Conservation (phyloP, 2,329 filamentous ascomycete species). For the Orbilia ellipsospora region DNA sequence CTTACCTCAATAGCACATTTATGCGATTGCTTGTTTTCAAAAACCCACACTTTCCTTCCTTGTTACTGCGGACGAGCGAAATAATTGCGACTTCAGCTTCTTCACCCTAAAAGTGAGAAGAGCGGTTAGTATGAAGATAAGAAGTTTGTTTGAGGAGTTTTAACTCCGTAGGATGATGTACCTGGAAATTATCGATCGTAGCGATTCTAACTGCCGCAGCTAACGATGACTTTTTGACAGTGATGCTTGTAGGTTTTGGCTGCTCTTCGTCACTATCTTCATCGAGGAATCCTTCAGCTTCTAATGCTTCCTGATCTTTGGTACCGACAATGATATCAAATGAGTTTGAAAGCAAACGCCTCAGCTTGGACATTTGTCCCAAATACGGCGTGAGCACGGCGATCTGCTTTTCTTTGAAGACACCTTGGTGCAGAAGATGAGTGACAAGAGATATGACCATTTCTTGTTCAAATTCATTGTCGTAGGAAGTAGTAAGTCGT, state of each 20-base stretch:
- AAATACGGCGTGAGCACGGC: constrained; percentile 63
- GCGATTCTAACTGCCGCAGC: constrained; percentile 58
- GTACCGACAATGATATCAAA: constrained; percentile 61
- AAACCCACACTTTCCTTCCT: constrained; percentile 67
- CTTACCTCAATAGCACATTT: constrained; percentile 56
- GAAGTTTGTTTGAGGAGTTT: too few relatives aligned
- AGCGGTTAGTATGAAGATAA: too few relatives aligned
- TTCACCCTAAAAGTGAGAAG: constrained; percentile 72
- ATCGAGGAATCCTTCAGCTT: constrained; percentile 32
- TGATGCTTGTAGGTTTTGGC: constrained; percentile 63
- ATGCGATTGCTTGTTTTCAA: constrained; percentile 59
- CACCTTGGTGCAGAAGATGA: constrained; percentile 65
- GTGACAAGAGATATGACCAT: constrained; percentile 62
- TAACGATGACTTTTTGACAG: constrained; percentile 66
- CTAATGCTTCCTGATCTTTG: constrained; percentile 60
- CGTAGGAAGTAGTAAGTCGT: constrained; percentile 54
- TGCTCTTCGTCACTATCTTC: constrained; percentile 1
- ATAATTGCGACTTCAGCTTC: constrained; percentile 78
- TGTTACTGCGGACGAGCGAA: constrained; percentile 77
- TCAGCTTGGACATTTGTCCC: constrained; percentile 60
- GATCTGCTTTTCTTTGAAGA: constrained; percentile 64
- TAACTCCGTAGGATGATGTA: constrained; percentile 30
- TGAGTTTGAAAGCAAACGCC: constrained; percentile 57
- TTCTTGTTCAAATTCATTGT: constrained; percentile 58
- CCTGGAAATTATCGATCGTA: constrained; percentile 60